These are phyloP conservation scores for Neurospora crassa DNA, from an alignment of 2,329 filamentous ascomycete species.

Conservation along the genomic window DNA sequence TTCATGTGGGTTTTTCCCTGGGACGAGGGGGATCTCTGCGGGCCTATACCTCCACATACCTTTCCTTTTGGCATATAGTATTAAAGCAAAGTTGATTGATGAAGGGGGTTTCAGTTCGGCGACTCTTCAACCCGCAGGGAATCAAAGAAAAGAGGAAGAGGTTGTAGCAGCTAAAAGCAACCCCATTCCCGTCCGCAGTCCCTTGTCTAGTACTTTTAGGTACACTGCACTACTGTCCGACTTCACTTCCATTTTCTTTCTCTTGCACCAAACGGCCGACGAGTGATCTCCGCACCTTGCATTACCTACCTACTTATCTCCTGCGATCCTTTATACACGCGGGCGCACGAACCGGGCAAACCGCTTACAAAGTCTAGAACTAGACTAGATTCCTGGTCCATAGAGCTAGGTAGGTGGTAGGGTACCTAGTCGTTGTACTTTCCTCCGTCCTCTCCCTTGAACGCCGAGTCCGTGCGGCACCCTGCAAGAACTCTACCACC, in stretches of 20 bases:
- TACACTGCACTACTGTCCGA: not conserved
- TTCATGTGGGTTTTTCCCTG: too few relatives aligned
- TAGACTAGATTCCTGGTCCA: not conserved
- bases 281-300: not conserved
- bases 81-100: not conserved
- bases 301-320: not conserved
- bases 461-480: not conserved
- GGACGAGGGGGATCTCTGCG: not conserved
- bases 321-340: not conserved
- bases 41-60: not conserved
- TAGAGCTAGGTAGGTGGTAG: not conserved
- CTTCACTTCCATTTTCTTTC: not conserved
- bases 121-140: not conserved
- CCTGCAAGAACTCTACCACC: not conserved
- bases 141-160: not conserved
- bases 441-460: not conserved
- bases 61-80: not conserved
- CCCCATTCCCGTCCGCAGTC: not conserved
- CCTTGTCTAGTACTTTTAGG: not conserved
- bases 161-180: not conserved
- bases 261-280: not conserved
- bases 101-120: not conserved
- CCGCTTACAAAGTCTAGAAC: not conserved
- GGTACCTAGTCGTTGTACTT: not conserved
- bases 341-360: not conserved